Percentiles rank a stretch among this genome's conserved stretches.
Conservation (phyloP, 805 yeast species). For the Nematodospora valgi region DNA sequence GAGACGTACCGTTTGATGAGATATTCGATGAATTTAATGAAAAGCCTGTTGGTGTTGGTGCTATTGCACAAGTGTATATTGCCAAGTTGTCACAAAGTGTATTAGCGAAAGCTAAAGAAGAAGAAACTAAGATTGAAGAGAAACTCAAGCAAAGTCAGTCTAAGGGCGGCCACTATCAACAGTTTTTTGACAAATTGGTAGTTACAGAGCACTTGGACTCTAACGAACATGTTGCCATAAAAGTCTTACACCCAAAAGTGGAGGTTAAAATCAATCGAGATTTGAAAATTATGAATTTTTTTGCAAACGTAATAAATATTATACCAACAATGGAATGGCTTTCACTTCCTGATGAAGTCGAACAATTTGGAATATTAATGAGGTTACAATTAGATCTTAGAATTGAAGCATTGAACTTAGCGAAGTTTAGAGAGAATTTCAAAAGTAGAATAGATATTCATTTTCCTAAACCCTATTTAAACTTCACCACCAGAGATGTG, state of each 20-base stretch:
- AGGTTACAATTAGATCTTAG: slow-evolving; percentile 82
- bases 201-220: slow-evolving; percentile 36
- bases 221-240: slow-evolving; percentile 73
- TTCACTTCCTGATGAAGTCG: slow-evolving; percentile 90
- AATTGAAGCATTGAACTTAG: slow-evolving; percentile 81
- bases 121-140: slow-evolving; percentile 17
- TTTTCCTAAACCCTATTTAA: slow-evolving; percentile 75
- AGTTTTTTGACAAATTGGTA: slow-evolving; percentile 29
- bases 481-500: slow-evolving; percentile 63
- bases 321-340: slow-evolving; percentile 98
- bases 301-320: slow-evolving; percentile 65
- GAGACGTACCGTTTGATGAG: slow-evolving; percentile 55
- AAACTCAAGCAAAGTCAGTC: slow-evolving; percentile 3
- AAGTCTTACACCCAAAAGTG: slow-evolving; percentile 89
- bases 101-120: slow-evolving; percentile 31
- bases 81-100: slow-evolving; percentile 58
- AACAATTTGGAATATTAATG: slow-evolving; percentile 84
- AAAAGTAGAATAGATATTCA: slow-evolving; percentile 53
- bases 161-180: slow-evolving; percentile 12
- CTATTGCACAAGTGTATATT: slow-evolving; percentile 92
- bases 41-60: slow-evolving; percentile 92
- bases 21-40: slow-evolving; percentile 76
- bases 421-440: slow-evolving; percentile 70
- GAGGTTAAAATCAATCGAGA: slow-evolving; percentile 72
- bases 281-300: slow-evolving; percentile 74